Evolutionary conservation across 1,284 basidiomycete species (phyloP).

Genomic region (Heterobasidion annosum): DNA sequence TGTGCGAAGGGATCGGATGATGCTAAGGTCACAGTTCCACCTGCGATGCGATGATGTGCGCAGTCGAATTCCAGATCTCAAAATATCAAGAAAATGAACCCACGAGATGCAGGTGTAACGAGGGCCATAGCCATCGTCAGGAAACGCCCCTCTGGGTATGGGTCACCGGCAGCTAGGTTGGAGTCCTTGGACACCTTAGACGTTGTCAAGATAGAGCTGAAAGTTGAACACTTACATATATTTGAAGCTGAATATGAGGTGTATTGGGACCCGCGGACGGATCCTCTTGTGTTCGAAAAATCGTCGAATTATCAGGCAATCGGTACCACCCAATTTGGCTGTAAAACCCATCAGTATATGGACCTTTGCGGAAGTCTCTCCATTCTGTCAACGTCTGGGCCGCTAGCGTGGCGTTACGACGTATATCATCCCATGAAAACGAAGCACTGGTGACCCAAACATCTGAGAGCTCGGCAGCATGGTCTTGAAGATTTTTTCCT

Average conservation of each 20-base stretch:
- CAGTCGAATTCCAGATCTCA: not conserved
- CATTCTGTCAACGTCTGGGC: slow-evolving; percentile 14
- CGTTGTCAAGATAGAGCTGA: not conserved
- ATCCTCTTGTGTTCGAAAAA: slow-evolving; percentile 20
- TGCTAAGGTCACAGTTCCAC: slow-evolving; percentile 13
- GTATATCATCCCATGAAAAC: slow-evolving; percentile 15
- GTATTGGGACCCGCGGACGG: slow-evolving; percentile 24
- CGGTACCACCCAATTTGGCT: slow-evolving; percentile 19
- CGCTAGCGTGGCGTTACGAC: slow-evolving; percentile 12
- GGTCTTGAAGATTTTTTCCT: slow-evolving; percentile 31
- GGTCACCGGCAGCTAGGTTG: not conserved
- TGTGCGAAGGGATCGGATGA: slow-evolving; percentile 12
- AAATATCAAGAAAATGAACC: not conserved
- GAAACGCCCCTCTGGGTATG: not conserved
- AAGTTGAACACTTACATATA: slow-evolving; percentile 3
- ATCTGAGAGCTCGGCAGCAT: slow-evolving; percentile 17
- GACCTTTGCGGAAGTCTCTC: slow-evolving; percentile 17
- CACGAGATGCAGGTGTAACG: slow-evolving; percentile 14
- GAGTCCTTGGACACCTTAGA: not conserved
- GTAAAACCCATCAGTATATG: slow-evolving; percentile 9
- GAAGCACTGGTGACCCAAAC: slow-evolving; percentile 18
- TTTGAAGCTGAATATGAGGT: slow-evolving; percentile 6
- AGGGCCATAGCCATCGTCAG: slow-evolving; percentile 10
- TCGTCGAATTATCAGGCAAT: slow-evolving; percentile 16
- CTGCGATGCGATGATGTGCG: slow-evolving; percentile 9